Evolutionary conservation across 1,284 basidiomycete genomes (phyloP), one percentile per base, ranked within the genome.

Genomic region (Kalmanozyma brasiliensis): DNA sequence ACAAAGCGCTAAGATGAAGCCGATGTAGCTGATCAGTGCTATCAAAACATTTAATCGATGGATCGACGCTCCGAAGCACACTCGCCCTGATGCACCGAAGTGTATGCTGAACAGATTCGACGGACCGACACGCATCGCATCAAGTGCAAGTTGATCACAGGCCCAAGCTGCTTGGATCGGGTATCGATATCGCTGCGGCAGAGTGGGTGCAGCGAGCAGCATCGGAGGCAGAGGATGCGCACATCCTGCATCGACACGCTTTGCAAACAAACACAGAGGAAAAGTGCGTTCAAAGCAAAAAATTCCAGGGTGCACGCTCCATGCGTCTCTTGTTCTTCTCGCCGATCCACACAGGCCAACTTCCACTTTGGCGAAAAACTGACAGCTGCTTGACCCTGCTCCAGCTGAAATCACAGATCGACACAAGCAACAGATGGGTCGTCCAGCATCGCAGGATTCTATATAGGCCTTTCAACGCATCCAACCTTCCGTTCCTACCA

Each of bases 271-370:
- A 35, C 8, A 45, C 19, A 38, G n/a, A 38, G 36, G 26, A 13
- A 30, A 48, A 30, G 19, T 38, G 46, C 49, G n/a, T 16, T 13
- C 14, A 44, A 44, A 30, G 19, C 30, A 40, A 23, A 24, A 37
- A 37, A 37, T 37, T 49, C 47, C 47, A 49, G 47, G 47, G 30
- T 48, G 46, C 46, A 48, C n/a, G 22, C 34, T 14, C 22, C n/a
- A 33, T 17, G 32, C 22, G 4, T 22, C 26, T 13, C 13, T 43
- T 30, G 10, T 30, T 30, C 24, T 30, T 29, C n/a, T 30, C 41
- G 26, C 29, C 41, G 29, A 43, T 43, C 29, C 16, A n/a, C 40
- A 29, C 40, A 30, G 23, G 40, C 40, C 24, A 22, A 26, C 30
- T 44, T 29, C 17, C 41, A 29, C 8, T 26, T 2, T 24, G 16